Conservation (phyloP, 306 rosid species). For the Vicia faba region DNA sequence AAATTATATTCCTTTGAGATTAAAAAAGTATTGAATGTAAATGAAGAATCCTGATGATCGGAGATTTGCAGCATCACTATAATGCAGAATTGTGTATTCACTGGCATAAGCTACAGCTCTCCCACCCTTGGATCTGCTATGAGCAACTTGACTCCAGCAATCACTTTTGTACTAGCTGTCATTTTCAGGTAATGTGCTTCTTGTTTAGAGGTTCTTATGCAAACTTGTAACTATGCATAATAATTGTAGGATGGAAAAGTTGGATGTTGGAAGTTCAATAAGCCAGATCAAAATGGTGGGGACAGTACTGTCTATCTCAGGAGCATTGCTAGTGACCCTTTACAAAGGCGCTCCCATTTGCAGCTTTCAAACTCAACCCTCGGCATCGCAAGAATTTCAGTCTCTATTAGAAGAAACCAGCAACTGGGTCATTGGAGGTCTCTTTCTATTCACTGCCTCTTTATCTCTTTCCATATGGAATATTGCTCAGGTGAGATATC, state of each 20-base stretch:
- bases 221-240: background rate
- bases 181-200: conserved; percentile 40
- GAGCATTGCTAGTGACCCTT: conserved; percentile 52
- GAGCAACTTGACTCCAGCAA: conserved; percentile 55
- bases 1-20: too few species aligned
- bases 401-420: conserved; percentile 30
- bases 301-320: conserved; percentile 48
- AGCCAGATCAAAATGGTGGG: conserved; percentile 49
- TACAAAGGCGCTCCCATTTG: conserved; percentile 56
- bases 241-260: conserved; percentile 48
- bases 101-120: conserved; percentile 54
- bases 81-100: conserved; percentile 55
- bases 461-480: conserved; percentile 50
- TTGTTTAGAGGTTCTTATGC: background rate
- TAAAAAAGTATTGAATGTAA: background rate
- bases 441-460: conserved; percentile 52
- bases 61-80: conserved; percentile 48
- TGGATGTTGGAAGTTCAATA: conserved; percentile 44
- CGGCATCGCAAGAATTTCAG: conserved; percentile 5
- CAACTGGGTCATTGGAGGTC: conserved; percentile 64
- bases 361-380: conserved; percentile 1
- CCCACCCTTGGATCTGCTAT: conserved; percentile 60
- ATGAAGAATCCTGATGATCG: conserved; percentile 9
- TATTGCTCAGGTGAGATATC: conserved; percentile 53
- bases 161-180: conserved; percentile 50